Evolutionary conservation across 1,284 basidiomycete genomes (phyloP).

Genomic region (Sanghuangporus weigelae): DNA sequence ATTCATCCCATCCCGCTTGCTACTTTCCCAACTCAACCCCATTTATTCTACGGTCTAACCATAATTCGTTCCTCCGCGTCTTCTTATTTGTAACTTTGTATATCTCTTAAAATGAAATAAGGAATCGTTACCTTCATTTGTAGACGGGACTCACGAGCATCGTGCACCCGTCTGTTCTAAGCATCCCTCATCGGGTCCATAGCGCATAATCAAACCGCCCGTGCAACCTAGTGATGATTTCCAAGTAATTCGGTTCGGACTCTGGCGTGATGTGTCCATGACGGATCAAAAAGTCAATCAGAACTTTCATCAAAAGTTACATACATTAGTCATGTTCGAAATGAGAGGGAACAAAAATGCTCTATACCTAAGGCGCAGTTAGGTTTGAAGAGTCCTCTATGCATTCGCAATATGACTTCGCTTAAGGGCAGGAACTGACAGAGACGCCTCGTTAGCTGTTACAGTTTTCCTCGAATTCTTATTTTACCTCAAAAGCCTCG

Average conservation of each 20-base stretch:
- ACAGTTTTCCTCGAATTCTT: background rate
- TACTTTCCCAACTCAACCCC: too few relatives aligned
- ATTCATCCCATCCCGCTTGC: too few relatives aligned
- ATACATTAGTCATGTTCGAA: background rate
- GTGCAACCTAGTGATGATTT: slow-evolving; percentile 70
- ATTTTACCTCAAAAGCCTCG: slow-evolving; percentile 74
- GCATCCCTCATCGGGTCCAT: slow-evolving; percentile 36
- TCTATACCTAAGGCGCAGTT: slow-evolving; percentile 72
- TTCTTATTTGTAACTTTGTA: background rate
- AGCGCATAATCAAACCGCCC: slow-evolving; percentile 56
- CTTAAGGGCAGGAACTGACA: slow-evolving; percentile 54
- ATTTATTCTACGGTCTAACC: too few relatives aligned
- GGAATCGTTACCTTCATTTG: too few relatives aligned
- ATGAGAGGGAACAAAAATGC: slow-evolving; percentile 18
- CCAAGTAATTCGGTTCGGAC: slow-evolving; percentile 68
- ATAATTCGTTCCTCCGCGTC: too few relatives aligned
- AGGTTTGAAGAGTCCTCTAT: slow-evolving; percentile 72
- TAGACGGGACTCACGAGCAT: background rate
- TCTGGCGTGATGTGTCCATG: slow-evolving; percentile 74
- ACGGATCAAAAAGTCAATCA: slow-evolving; percentile 82
- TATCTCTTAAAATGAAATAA: background rate
- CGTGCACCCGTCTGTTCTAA: background rate
- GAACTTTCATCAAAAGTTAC: slow-evolving; percentile 40
- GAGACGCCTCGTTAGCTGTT: background rate
- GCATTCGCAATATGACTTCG: slow-evolving; percentile 52